phyloP scores from a whole-genome alignment of 148 eudicot genomes.

The Nyssa sinensis region DNA sequence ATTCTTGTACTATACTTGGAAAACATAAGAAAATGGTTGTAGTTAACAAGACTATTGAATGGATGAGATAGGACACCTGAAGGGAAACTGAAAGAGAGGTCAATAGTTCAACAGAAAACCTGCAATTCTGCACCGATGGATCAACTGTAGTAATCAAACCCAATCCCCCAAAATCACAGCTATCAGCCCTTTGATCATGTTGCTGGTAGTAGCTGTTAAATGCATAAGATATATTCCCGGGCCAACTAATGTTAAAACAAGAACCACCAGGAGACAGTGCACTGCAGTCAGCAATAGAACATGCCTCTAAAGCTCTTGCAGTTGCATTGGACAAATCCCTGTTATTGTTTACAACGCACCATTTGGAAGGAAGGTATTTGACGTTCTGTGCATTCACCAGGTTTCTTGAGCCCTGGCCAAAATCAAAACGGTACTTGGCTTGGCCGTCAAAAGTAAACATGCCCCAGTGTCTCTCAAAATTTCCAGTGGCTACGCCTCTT shows the following conservation, averaged over 20 bases:
- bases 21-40: slow-evolving; percentile 29
- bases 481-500: slow-evolving; percentile 49
- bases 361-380: slow-evolving; percentile 63
- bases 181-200: slow-evolving; percentile 67
- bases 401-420: slow-evolving; percentile 47
- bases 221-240: slow-evolving; percentile 80
- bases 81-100: slow-evolving; percentile 38
- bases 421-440: slow-evolving; percentile 66
- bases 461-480: slow-evolving; percentile 87
- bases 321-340: slow-evolving; percentile 59
- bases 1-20: neutral
- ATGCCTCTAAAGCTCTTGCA: slow-evolving; percentile 52
- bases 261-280: slow-evolving; percentile 70
- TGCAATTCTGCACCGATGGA: slow-evolving; percentile 71
- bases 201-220: slow-evolving; percentile 84
- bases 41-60: slow-evolving; percentile 28
- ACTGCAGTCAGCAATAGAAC: slow-evolving; percentile 69
- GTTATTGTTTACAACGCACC: slow-evolving; percentile 87
- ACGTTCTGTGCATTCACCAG: slow-evolving; percentile 70
- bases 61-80: slow-evolving; percentile 15
- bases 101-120: slow-evolving; percentile 57
- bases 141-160: slow-evolving; percentile 87
- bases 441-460: slow-evolving; percentile 93
- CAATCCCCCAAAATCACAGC: slow-evolving; percentile 81
- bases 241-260: slow-evolving; percentile 76